Percentiles rank a stretch among this genome's conserved stretches.
phyloP scores from a whole-genome alignment of 1,284 basidiomycete genomes.

The Apiotrichum mycotoxinovorans region DNA sequence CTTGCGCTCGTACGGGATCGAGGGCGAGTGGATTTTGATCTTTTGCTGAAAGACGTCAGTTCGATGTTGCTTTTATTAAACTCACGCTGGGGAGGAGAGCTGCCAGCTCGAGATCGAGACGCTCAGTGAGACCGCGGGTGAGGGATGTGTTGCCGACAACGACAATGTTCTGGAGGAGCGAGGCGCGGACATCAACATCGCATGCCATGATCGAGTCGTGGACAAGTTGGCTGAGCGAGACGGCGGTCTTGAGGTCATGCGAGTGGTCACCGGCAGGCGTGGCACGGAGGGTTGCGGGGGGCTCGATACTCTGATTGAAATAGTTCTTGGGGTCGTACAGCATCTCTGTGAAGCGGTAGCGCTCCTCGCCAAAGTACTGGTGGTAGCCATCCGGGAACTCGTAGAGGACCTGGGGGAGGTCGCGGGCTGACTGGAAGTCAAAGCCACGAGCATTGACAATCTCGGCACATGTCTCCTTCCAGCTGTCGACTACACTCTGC shows the following conservation, averaged over 20 bases:
- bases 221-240: conserved; percentile 70
- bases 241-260: conserved; percentile 56
- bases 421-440: conserved; percentile 36
- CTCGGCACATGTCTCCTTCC: conserved; percentile 83
- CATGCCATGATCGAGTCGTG: conserved; percentile 75
- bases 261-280: conserved; percentile 55
- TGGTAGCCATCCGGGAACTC: conserved; percentile 97
- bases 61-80: conserved; percentile 12
- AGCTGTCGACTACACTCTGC: conserved; percentile 80
- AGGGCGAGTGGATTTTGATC: conserved; percentile 81
- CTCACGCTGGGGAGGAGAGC: conserved; percentile 75
- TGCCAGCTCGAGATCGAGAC: conserved; percentile 74
- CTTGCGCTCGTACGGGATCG: conserved; percentile 78
- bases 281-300: conserved; percentile 36
- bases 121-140: conserved; percentile 80
- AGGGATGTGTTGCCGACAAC: conserved; percentile 87
- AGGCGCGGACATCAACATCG: conserved; percentile 86
- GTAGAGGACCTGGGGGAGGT: conserved; percentile 55
- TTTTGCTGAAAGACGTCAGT: conserved; percentile 46
- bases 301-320: conserved; percentile 51
- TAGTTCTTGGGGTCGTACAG: conserved; percentile 79
- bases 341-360: conserved; percentile 81
- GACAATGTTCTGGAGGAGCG: conserved; percentile 88
- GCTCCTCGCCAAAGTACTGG: conserved; percentile 75
- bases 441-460: conserved; percentile 53